These are phyloP conservation scores for Teratosphaeria pseudoeucalypti DNA, from an alignment of 2,329 filamentous ascomycete genomes.

Conservation along the genomic window DNA sequence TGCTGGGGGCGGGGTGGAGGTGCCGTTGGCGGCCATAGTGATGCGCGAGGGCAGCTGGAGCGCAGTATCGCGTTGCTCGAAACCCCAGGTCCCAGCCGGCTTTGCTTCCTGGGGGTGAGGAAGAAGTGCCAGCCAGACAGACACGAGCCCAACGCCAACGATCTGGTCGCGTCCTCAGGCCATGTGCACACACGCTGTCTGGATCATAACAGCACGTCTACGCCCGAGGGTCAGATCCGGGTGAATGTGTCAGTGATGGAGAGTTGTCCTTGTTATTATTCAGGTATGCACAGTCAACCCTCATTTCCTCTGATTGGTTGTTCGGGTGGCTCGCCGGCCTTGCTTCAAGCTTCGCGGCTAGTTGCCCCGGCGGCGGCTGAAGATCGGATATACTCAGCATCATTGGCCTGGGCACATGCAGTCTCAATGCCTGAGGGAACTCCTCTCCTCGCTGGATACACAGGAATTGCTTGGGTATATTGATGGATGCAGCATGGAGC, in stretches of 20 bases:
- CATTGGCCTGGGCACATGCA: too few relatives aligned
- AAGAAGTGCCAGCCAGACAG: neutral
- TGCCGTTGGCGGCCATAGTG: constrained; percentile 15
- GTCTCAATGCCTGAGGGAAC: neutral
- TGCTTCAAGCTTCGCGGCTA: neutral
- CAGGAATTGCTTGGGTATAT: neutral
- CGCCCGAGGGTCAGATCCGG: neutral
- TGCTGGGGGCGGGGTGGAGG: constrained; percentile 6
- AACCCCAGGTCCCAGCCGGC: constrained; percentile 4
- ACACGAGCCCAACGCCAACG: neutral
- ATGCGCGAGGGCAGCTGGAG: constrained; percentile 4
- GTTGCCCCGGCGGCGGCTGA: neutral
- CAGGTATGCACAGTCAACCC: neutral
- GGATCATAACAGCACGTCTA: neutral
- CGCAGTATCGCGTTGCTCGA: neutral
- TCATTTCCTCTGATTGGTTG: neutral
- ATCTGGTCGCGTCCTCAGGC: neutral
- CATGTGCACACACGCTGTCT: neutral
- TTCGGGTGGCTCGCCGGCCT: neutral
- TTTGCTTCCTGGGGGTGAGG: neutral
- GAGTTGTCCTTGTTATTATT: neutral
- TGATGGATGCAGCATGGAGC: constrained; percentile 25
- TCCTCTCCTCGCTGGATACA: neutral
- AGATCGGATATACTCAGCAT: neutral
- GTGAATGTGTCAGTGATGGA: neutral